Evolutionary conservation across 2,329 filamentous ascomycete genomes (phyloP), one percentile per base, ranked within the genome.

Genomic region (Endoconidiophora polonica): DNA sequence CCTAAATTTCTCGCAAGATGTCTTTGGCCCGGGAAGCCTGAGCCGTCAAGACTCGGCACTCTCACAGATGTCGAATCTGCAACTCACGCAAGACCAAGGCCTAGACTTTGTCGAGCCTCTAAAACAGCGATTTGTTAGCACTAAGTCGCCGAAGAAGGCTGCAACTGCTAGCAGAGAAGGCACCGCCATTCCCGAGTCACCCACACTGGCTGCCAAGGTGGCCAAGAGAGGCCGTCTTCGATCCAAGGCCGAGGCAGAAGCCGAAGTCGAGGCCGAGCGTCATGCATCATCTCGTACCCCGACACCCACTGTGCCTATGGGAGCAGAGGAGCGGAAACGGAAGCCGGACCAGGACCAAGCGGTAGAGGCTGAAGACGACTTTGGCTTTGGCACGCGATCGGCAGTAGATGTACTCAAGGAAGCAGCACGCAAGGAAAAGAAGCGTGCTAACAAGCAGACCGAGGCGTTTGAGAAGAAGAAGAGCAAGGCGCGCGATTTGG

Each of bases 401-500:
- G 83, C 81, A 0, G 93, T 91, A 61, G 70, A 74, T 50, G 64
- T 81, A 36, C 77, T 94, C 76, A 77, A 76, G 57, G 81, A 80
- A 59, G 72, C 67, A 54, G 66, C 68, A 57, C 65, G 72, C 58
- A 73, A 74, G 58, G 75, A 76, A 57, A 69, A 72, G 47, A 66
- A 67, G 4, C 59, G 60, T 6, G 49, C 46, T 42, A 48, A 45
- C 12, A 48, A 50, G 24, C 58, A 60, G 45, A 60, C 62, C n/a
- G 69, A 73, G 14, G 68, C 71, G 1, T 94, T 87, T 58, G 76
- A 94, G 65, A 85, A 82, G 64, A 88, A 86, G 64, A 88, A 83
- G 62, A 93, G 86, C 66, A 81, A 84, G 60, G 90, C 88, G 0
- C 87, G 80, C 59, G 80, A 82, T 22, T 84, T 94, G 74, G 73